Base-by-base conservation (phyloP, 2,329 filamentous ascomycete genomes). In the Parastagonospora nodorum region DNA sequence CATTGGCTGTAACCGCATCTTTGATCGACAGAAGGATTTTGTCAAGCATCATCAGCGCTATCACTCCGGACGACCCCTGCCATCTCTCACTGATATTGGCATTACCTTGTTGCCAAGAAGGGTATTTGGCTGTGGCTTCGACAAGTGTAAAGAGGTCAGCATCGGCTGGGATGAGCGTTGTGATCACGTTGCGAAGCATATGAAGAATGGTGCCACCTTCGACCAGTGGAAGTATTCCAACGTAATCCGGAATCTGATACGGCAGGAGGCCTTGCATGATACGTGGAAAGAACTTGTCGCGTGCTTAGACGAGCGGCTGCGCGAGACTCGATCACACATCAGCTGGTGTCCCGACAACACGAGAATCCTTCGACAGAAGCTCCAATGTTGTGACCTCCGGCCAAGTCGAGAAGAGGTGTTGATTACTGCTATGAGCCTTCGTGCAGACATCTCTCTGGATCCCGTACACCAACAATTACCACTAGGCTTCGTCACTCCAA, bases 181-280 rank as follows among this genome's bases (percentile, higher is more conserved):
- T 51, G 68, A 73, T 47, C 71, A 74, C 41, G 69, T 74, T 33
- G 71, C 70, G 5, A 71, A 73, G 45, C 70, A 73, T 40, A 73
- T 73, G 68, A 71, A 73, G 53, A 71, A 73, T 16, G 71, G 71
- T 15, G 61, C 63, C 11, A 66, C 60, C 8, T 66, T 63, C 15
- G 64, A 71, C 31, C 63, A 71, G 16, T 74, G 71, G 71, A 72
- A 72, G 44, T 73, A 74, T 49, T 71, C 70, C 12, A 73, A 71
- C 30, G 69, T 72, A 11, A 71, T 74, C 37, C 65, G 69, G 10
- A 74, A 74, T 31, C 49, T 74, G 11, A 69, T 73, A 27, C 64
- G 71, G 44, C 71, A 74, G 49, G 69, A 73, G 48, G 66, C 68
- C 4, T 52, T 70, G 30, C 69, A 71, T 42, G 69, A 72, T 45